Evolutionary conservation across 495 filamentous ascomycete species (phyloP), one percentile per base, ranked within the genome.

Genomic region (Aspergillus cavernicola): DNA sequence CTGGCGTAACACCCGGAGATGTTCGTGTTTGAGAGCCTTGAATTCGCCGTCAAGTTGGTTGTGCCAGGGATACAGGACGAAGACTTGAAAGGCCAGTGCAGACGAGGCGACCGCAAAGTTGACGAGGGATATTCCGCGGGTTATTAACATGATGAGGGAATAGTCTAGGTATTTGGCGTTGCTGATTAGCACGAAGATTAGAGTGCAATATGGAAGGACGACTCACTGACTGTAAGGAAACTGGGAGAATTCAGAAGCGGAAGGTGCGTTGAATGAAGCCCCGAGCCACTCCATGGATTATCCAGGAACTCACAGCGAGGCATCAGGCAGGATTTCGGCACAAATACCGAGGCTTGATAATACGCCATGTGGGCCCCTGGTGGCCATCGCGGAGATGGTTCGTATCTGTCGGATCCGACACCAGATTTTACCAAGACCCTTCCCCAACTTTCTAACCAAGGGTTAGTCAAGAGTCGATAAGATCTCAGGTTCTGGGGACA

Each of bases 11-110:
- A 74, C 40, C 1, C 59, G 64, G 3, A 67, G 62, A 60, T 81
- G 78, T 57, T 85, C 81, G 26, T 62, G 68, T 52, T 82, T 83
- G 40, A 86, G 58, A 28, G 66, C 62, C 48, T 80, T 69, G 61
- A 86, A 85, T 46, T 78, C 77, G 1, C 82, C 68, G 54, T 85
- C 81, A n/a, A 86, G 68, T 55, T 78, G 64, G 32, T 82, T 70
- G 62, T 86, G 83, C 83, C 83, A 86, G 23, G 83, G 83, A 60
- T 86, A 86, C 13, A 86, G 64, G 29, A 86, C 82, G 57, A 75
- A 78, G 42, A 84, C 82, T 66, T 86, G 83, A 61, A 86, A 86
- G 31, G 66, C 66, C 8, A 86, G 69, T 0, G 83, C 83, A n/a
- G 80, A 80, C 19, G 72, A 72, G 44, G 79, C 82, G 52, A 86